Conservation (phyloP, 768 basidiomycete genomes). For the Podaxis carcinomalis region DNA sequence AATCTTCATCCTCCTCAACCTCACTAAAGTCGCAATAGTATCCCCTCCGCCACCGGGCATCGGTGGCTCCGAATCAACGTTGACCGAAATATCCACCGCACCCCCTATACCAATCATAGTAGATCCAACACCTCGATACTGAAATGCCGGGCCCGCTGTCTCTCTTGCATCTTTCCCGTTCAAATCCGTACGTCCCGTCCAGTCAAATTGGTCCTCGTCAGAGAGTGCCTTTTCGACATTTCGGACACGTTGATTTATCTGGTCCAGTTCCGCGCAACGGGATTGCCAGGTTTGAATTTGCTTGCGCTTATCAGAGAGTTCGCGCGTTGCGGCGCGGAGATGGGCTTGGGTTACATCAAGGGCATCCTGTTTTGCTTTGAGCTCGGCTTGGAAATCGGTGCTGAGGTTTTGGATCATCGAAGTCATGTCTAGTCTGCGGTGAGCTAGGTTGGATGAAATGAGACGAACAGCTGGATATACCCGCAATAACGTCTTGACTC, state of each 20-base stretch:
- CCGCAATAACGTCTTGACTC: constrained; percentile 81
- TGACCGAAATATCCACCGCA: constrained; percentile 58
- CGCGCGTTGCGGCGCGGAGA: constrained; percentile 84
- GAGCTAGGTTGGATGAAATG: not conserved
- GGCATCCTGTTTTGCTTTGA: constrained; percentile 80
- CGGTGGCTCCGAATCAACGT: constrained; percentile 70
- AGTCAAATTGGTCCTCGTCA: constrained; percentile 83
- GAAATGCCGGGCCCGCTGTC: constrained; percentile 61
- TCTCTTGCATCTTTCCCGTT: constrained; percentile 33
- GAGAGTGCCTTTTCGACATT: constrained; percentile 78
- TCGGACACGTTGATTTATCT: constrained; percentile 71
- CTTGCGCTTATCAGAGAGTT: constrained; percentile 86
- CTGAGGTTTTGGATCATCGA: constrained; percentile 77
- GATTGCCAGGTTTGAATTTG: constrained; percentile 76
- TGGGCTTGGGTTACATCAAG: constrained; percentile 87
- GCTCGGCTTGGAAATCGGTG: constrained; percentile 76
- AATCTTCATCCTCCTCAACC: constrained; percentile 67
- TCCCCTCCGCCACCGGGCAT: constrained; percentile 50
- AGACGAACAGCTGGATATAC: constrained; percentile 29
- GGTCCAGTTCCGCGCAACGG: constrained; percentile 74
- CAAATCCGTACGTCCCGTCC: constrained; percentile 70
- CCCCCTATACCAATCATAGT: constrained; percentile 64
- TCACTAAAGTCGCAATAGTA: constrained; percentile 56
- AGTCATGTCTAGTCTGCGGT: constrained; percentile 62
- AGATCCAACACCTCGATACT: constrained; percentile 60